A percentile compares a stretch with the other conserved stretches of the same genome.
These are phyloP conservation scores for Hypoxylon intermedium DNA, from an alignment of 495 filamentous ascomycete species.

Conservation along the genomic window DNA sequence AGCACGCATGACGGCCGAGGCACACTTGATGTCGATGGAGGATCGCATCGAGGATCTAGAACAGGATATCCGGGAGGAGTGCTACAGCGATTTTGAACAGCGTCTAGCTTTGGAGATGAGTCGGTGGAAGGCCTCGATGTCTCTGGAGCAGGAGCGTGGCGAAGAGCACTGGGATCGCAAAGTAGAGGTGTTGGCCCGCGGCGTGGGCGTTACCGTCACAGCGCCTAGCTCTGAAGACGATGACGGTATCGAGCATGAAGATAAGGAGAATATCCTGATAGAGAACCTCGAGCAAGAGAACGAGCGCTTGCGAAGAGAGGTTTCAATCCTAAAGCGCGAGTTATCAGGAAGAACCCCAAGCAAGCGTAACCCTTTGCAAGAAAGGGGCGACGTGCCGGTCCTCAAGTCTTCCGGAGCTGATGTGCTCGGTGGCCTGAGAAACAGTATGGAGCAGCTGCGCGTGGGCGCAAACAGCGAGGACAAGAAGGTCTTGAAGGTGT, in stretches of 20 bases:
- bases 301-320: slow-evolving; percentile 61
- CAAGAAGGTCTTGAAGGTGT: slow-evolving; percentile 39
- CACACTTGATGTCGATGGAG: slow-evolving; percentile 65
- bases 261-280: slow-evolving; percentile 59
- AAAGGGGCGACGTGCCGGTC: slow-evolving; percentile 47
- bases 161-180: slow-evolving; percentile 91
- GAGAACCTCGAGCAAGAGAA: slow-evolving; percentile 69
- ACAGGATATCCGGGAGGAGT: slow-evolving; percentile 87
- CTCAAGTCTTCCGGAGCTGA: slow-evolving; percentile 17
- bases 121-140: slow-evolving; percentile 77
- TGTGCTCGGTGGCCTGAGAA: slow-evolving; percentile 28
- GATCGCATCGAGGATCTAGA: slow-evolving; percentile 77
- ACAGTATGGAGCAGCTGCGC: slow-evolving; percentile 39
- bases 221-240: slow-evolving; percentile 29
- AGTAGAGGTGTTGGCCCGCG: slow-evolving; percentile 80
- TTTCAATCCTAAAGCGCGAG: slow-evolving; percentile 59
- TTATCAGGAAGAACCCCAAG: slow-evolving; percentile 49
- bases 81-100: slow-evolving; percentile 83
- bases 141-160: slow-evolving; percentile 71
- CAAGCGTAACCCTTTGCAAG: slow-evolving; percentile 54
- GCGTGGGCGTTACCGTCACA: slow-evolving; percentile 57
- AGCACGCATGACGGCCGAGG: slow-evolving; percentile 64
- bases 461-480: slow-evolving; percentile 32
- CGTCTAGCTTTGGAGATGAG: slow-evolving; percentile 74
- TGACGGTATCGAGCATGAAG: slow-evolving; percentile 48